Base-by-base conservation (phyloP, 2,329 filamentous ascomycete genomes). In the Epichloe typhina region DNA sequence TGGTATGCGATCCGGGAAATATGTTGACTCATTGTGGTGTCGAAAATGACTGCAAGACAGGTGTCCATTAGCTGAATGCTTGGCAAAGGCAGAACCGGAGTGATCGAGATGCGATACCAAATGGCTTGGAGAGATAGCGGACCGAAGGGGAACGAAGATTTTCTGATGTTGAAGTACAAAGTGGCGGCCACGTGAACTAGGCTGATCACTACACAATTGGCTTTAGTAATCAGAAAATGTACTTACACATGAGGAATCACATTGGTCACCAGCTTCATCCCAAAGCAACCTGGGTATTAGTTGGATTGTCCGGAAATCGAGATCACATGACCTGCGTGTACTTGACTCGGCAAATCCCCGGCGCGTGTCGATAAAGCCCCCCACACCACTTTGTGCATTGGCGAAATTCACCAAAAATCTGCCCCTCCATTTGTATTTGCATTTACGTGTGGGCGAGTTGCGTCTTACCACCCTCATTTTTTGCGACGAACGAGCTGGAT, bases 401-500 rank as follows among this genome's bases (percentile, higher is more conserved):
- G 61, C 59, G 63, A 69, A 69, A 69, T 67, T 66, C 59, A 59
- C 62, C 65, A 66, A 66, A 68, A 67, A 66, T 64, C 62, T 68
- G 65, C 66, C 64, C 66, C 66, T 68, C 66, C 64, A 67, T 66
- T 58, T 51, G 54, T 54, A 59, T 53, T 52, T 55, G 53, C 50
- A 59, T 52, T 47, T 54, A 52, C 47, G 49, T 55, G 57, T 46
- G 7, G 33, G 37, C 41, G 37, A 46, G 46, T 46, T 53, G 49
- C 53, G 51, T 42, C 48, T 42, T 31, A 48, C 48, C 41, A 52
- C 47, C 13, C 40, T 38, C 40, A 12, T n/a, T 37, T 21, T 41
- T 40, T 51, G 46, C 50, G 46, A 45, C 42, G 39, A 38, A 41
- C 46, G 46, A 52, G 35, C 41, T 26, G 50, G 19, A 48, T 46